Percentiles rank a stretch among this genome's conserved stretches.
These are phyloP conservation scores for Saturnispora zaruensis DNA, from an alignment of 805 yeast species.

Conservation along the genomic window DNA sequence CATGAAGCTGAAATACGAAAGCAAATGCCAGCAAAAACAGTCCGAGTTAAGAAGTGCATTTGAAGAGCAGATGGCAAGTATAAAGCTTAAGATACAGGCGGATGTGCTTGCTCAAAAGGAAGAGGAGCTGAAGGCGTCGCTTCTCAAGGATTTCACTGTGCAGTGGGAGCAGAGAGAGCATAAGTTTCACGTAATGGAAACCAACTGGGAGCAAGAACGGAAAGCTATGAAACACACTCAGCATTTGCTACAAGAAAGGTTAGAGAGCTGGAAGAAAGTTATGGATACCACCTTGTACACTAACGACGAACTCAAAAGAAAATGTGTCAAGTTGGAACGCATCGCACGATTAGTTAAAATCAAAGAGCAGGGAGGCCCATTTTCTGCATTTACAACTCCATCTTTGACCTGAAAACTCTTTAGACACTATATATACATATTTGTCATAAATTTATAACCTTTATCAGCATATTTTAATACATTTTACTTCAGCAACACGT, in stretches of 20 bases:
- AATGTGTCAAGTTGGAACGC: slow-evolving; percentile 15
- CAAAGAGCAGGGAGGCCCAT: slow-evolving; percentile 8
- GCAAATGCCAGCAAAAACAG: not conserved
- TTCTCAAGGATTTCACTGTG: not conserved
- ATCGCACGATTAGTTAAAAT: slow-evolving; percentile 19
- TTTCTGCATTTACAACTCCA: slow-evolving; percentile 9
- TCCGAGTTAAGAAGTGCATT: not conserved
- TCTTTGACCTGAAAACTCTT: not conserved
- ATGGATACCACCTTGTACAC: not conserved
- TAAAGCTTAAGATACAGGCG: not conserved
- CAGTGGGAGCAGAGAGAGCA: not conserved
- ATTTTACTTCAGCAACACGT: not conserved
- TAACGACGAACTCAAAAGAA: not conserved
- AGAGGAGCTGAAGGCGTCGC: not conserved
- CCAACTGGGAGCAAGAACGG: slow-evolving; percentile 1
- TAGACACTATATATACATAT: not conserved
- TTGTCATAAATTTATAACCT: not conserved
- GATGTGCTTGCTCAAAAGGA: not conserved
- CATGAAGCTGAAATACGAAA: not conserved
- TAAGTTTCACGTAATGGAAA: not conserved
- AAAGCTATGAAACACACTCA: slow-evolving; percentile 1
- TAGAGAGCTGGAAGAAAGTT: not conserved
- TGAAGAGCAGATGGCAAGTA: not conserved
- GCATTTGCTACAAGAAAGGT: slow-evolving; percentile 1
- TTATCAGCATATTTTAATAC: not conserved